Percentiles rank a stretch among this genome's conserved stretches.
Evolutionary conservation across 1,284 basidiomycete genomes (phyloP).

Genomic region (Xerocomus nothofagi): DNA sequence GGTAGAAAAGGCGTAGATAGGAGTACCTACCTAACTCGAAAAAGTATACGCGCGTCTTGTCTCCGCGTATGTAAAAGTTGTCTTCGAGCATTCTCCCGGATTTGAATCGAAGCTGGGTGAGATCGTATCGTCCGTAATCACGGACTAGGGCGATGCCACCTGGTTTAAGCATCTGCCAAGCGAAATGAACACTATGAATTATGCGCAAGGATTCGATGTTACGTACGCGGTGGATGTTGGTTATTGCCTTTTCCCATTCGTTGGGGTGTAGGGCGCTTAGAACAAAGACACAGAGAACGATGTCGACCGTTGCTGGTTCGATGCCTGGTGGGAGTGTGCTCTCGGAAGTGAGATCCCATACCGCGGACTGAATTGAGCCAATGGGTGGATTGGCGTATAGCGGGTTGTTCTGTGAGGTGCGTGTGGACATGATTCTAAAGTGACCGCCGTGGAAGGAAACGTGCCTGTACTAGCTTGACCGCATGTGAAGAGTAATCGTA

Average conservation of each 20-base stretch:
- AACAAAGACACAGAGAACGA: constrained; percentile 93
- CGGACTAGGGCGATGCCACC: constrained; percentile 84
- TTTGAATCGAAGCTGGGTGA: constrained; percentile 93
- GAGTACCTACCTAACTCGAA: constrained; percentile 72
- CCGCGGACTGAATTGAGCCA: constrained; percentile 76
- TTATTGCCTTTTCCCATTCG: constrained; percentile 86
- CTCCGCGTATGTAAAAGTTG: constrained; percentile 93
- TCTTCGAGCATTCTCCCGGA: constrained; percentile 84
- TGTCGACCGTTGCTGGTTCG: constrained; percentile 71
- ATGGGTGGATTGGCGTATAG: constrained; percentile 69
- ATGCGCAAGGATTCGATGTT: not conserved
- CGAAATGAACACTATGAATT: constrained; percentile 1
- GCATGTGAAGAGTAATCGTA: constrained; percentile 93
- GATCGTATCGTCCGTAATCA: constrained; percentile 95
- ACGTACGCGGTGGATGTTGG: constrained; percentile 78
- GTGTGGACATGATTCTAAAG: not conserved
- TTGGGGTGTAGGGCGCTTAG: constrained; percentile 91
- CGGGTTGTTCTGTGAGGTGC: constrained; percentile 52
- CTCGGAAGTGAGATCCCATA: constrained; percentile 87
- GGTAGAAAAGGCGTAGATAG: not conserved
- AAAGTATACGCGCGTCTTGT: constrained; percentile 96
- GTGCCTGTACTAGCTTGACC: constrained; percentile 85
- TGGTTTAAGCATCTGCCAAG: constrained; percentile 82
- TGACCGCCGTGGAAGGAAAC: not conserved
- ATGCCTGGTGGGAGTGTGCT: constrained; percentile 64